Base-by-base conservation (phyloP, 2,329 filamentous ascomycete species). In the Periconia macrospinosa region DNA sequence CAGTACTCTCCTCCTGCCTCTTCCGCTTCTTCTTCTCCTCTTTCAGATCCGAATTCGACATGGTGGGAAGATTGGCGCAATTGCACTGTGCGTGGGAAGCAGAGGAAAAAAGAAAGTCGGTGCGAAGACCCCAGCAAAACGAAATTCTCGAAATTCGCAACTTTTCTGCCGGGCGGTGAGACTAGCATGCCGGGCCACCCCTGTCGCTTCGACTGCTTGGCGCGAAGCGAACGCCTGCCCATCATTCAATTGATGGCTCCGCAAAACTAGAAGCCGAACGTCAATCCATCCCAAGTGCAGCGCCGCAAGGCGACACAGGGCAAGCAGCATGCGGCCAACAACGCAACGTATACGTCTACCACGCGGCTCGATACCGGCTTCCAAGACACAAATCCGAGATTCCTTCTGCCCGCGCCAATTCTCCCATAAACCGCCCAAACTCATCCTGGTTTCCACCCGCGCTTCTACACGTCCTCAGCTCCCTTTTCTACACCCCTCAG, bases 401-500 rank as follows among this genome's bases (percentile, higher is more conserved):
- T 53, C 56, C 18, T 62, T 64, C 35, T 62, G 61, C 45, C 67
- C 66, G n/a, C 82, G 84, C 44, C 78, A 77, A 35, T 88, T 88
- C 72, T 86, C 85, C 15, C 80, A 83, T 57, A 83, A 81, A 61
- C 76, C 79, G 35, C 78, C 76, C 41, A 78, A 82, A 45, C 78
- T 81, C 48, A 76, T 84, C 55, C 67, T 85, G 60, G 59, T 67
- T 44, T 65, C 70, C 40, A 63, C 81, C 42, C 58, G 64, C 30
- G 68, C 75, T 49, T 68, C 74, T 46, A 74, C 78, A 46, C 83
- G 86, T 30, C 86, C 86, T 41, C 85, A 88, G 67, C 76, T 88
- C 30, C 83, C 83, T 33, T 90, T 89, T 74, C 83, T 89, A 47
- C 81, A 85, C 59, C 80, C 83, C 57, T 77, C 83, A 8, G 75